A percentile compares a stretch with the other conserved stretches of the same genome.
phyloP scores from a whole-genome alignment of 768 basidiomycete species.

The Leucocoprinus birnbaumii region DNA sequence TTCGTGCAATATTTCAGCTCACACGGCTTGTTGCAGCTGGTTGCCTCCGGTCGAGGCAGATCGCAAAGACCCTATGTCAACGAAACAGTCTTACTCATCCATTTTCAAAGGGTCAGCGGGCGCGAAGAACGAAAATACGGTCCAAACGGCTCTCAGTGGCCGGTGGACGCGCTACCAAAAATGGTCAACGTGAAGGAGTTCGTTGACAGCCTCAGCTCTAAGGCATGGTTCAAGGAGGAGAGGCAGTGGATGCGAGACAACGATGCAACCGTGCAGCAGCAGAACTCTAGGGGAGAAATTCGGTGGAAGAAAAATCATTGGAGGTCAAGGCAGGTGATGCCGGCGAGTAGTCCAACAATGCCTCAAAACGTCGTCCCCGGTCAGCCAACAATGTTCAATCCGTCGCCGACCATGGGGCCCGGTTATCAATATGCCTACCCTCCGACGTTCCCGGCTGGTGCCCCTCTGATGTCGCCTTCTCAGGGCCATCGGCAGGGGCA shows the following conservation, averaged over 20 bases:
- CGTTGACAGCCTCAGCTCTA: conserved; percentile 14
- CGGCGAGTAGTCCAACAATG: background rate
- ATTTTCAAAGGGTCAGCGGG: conserved; percentile 11
- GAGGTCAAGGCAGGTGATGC: background rate
- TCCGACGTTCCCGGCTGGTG: background rate
- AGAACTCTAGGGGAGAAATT: background rate
- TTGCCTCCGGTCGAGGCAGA: conserved; percentile 21
- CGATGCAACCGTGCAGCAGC: background rate
- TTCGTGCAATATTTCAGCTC: background rate
- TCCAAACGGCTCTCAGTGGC: background rate
- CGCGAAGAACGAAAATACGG: conserved; percentile 1
- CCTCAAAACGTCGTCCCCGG: background rate
- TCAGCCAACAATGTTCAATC: background rate
- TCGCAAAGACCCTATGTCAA: conserved; percentile 23
- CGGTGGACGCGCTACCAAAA: conserved; percentile 10
- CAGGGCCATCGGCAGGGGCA: background rate
- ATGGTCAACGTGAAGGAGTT: conserved; percentile 17
- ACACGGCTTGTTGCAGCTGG: conserved; percentile 18
- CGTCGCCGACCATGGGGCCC: background rate
- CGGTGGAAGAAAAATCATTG: conserved; percentile 6
- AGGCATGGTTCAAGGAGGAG: conserved; percentile 16
- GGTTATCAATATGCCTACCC: background rate
- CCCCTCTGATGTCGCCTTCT: background rate
- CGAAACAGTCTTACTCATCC: conserved; percentile 22
- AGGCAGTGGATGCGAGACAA: conserved; percentile 14